Evolutionary conservation across 2,329 filamentous ascomycete genomes (phyloP), one percentile per base, ranked within the genome.

Genomic region (Cadophora luteo-olivacea): DNA sequence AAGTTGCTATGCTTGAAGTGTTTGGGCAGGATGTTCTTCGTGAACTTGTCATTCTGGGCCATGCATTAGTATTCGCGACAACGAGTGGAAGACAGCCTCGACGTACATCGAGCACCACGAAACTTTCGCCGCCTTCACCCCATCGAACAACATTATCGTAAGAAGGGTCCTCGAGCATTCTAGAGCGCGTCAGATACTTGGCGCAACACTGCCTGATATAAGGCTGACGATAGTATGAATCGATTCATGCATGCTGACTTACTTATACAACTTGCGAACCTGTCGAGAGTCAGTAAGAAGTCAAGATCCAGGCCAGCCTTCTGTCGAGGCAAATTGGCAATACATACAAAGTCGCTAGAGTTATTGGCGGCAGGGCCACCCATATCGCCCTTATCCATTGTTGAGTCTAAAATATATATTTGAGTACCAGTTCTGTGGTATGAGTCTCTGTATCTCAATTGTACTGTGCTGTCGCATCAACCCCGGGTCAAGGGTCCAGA

Each of bases 1-100:
- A 97, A 97, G 80, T 97, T 97, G 86, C 93, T 97, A 82, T 98
- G 96, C 81, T 99, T 99, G 85, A 99, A 99, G 77, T 98, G 94
- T 79, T 98, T 97, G 2, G 96, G 96, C 19, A 99, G 88, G 75
- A 99, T 97, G 49, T 92, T 92, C 80, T 97, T 97, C 25, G 96
- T 98, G 78, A 99, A 99, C 80, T 97, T 97, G 80, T 98, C 95
- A 80, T 97, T 97, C 95, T 97, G 79, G 32, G 68, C 63, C 60
- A 48, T 66, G 66, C 68, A 73, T 77, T 70, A 77, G 67, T 65
- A 66, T 57, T 52, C 16, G 60, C 45, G 48, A 32, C 29, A 25
- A 3, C 24, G 24, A 24, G 16, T 29, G n/a, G 38, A 32, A 29
- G 25, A 41, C 11, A 57, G 64, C n/a, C n/a, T 68, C 67, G 36